These are phyloP conservation scores for Fusarium veterinarium DNA, from an alignment of 2,329 filamentous ascomycete species.

Conservation along the genomic window DNA sequence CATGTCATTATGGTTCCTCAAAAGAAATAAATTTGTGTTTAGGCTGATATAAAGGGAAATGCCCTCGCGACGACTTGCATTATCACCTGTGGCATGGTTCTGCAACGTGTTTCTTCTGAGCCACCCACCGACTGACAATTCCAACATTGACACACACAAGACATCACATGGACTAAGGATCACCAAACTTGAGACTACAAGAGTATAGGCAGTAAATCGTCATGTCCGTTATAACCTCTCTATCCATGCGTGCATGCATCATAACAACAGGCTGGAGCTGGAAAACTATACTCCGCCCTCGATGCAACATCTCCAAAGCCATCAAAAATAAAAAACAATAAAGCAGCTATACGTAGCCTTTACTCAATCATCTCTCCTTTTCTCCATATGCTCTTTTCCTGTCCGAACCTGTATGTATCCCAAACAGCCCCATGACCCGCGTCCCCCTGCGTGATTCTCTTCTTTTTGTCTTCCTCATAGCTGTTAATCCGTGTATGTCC, in stretches of 20 bases:
- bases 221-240: constrained; percentile 38
- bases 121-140: background rate
- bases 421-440: constrained; percentile 20
- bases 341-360: constrained; percentile 10
- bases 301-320: constrained; percentile 24
- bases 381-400: constrained; percentile 31
- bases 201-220: constrained; percentile 29
- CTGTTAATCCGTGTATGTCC: constrained; percentile 31
- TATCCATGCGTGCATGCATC: constrained; percentile 37
- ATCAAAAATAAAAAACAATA: constrained; percentile 8
- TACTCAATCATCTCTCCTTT: constrained; percentile 31
- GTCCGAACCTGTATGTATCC: constrained; percentile 41
- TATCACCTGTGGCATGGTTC: background rate
- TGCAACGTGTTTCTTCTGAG: background rate
- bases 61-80: background rate
- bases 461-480: constrained; percentile 25
- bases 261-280: constrained; percentile 25
- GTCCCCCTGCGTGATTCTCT: constrained; percentile 16
- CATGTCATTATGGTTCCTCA: background rate
- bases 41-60: background rate
- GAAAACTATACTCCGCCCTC: constrained; percentile 28
- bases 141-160: background rate
- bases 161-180: background rate
- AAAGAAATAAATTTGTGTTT: background rate
- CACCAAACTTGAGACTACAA: background rate